phyloP scores from a whole-genome alignment of 2,329 filamentous ascomycete species.

The Didymosphaeria variabile region DNA sequence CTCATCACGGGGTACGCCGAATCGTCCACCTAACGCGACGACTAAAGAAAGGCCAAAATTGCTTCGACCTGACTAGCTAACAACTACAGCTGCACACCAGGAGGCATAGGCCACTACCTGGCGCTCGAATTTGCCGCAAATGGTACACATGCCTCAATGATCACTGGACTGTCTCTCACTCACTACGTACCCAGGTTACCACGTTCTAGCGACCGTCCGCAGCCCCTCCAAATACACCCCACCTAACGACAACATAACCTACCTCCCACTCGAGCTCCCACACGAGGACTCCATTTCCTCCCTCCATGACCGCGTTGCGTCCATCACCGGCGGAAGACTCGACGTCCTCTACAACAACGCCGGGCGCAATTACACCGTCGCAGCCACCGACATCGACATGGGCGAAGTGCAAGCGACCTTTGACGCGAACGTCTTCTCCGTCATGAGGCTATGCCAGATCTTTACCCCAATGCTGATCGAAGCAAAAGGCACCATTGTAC shows the following conservation, averaged over 20 bases:
- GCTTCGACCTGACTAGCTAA: conserved; percentile 21
- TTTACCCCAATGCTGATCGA: conserved; percentile 64
- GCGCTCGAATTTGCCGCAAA: conserved; percentile 64
- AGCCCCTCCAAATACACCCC: conserved; percentile 59
- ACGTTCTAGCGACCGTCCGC: conserved; percentile 68
- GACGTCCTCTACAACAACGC: conserved; percentile 69
- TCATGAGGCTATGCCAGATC: conserved; percentile 66
- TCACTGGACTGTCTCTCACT: not conserved
- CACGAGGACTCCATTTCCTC: conserved; percentile 58
- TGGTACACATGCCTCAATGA: conserved; percentile 32
- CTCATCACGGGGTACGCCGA: conserved; percentile 49
- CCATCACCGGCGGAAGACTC: conserved; percentile 59
- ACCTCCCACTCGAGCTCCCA: conserved; percentile 64
- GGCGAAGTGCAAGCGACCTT: conserved; percentile 43
- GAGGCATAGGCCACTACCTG: conserved; percentile 67
- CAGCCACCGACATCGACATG: conserved; percentile 63
- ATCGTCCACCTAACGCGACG: not conserved
- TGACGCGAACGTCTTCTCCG: conserved; percentile 62
- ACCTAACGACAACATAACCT: conserved; percentile 61
- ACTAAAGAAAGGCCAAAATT: conserved; percentile 4
- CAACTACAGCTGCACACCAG: conserved; percentile 57
- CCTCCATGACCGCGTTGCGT: conserved; percentile 58
- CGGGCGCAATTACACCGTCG: conserved; percentile 64
- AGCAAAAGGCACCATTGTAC: conserved; percentile 56
- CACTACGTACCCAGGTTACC: conserved; percentile 53